A percentile compares a stretch with the other conserved stretches of the same genome.
Conservation (phyloP, 1,139 yeast species). For the Candida smagusa region DNA sequence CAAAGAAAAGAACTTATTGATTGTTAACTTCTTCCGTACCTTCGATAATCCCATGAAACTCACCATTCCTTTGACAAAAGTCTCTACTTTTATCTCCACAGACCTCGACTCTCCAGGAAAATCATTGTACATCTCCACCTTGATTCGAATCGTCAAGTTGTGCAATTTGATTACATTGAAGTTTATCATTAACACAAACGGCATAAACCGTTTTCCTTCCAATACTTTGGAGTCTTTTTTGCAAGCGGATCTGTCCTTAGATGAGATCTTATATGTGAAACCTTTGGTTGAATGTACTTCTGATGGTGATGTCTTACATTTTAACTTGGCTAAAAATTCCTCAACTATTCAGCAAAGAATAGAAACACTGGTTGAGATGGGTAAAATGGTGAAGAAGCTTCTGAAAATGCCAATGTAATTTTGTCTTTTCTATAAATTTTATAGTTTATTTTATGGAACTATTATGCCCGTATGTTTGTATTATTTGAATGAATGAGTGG, state of each 20-base stretch:
- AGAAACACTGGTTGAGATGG: conserved; percentile 9
- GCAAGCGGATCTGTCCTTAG: conserved; percentile 9
- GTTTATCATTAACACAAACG: conserved; percentile 16
- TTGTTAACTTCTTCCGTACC: conserved; percentile 21
- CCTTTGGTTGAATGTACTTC: conserved; percentile 3
- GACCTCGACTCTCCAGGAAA: conserved; percentile 17
- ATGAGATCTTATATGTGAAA: conserved; percentile 10
- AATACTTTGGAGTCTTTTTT: conserved; percentile 10
- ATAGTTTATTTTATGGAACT: no score
- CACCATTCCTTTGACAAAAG: conserved; percentile 9
- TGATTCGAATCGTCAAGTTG: conserved; percentile 16
- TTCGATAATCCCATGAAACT: conserved; percentile 3
- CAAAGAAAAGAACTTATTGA: conserved; percentile 27
- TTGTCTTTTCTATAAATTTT: not conserved
- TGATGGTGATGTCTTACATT: conserved; percentile 2
- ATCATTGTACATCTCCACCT: conserved; percentile 13
- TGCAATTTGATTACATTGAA: conserved; percentile 20
- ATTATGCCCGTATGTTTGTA: no score
- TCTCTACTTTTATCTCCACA: conserved; percentile 7
- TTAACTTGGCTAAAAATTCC: conserved; percentile 1
- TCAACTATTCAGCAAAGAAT: conserved; percentile 2
- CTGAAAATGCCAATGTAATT: not conserved
- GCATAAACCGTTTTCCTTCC: conserved; percentile 17
- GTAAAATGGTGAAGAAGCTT: conserved; percentile 6
- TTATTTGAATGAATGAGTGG: no score